Evolutionary conservation across 1,284 basidiomycete genomes (phyloP).

Genomic region (Tylopilus sp.): DNA sequence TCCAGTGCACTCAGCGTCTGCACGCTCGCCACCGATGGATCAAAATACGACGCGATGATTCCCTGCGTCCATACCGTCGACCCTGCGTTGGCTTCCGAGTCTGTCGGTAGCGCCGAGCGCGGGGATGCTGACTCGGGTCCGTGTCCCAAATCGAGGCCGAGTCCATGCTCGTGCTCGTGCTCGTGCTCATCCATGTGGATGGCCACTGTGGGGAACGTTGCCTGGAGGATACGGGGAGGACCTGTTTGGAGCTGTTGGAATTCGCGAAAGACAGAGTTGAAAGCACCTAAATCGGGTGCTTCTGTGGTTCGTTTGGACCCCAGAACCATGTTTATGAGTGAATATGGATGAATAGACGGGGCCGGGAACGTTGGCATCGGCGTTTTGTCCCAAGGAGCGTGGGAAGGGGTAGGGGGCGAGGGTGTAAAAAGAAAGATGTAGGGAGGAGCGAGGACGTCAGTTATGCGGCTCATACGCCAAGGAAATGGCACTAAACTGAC

Average conservation of each 20-base stretch:
- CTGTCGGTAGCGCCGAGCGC: slow-evolving; percentile 40
- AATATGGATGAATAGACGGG: no score
- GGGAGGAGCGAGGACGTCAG: slow-evolving; percentile 8
- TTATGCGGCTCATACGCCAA: not conserved
- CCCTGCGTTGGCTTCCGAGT: slow-evolving; percentile 56
- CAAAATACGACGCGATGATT: slow-evolving; percentile 65
- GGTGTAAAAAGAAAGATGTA: not conserved
- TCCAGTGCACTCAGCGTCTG: slow-evolving; percentile 44
- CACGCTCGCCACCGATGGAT: slow-evolving; percentile 35
- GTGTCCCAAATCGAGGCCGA: not conserved
- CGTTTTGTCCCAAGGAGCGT: no score
- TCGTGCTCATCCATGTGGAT: slow-evolving; percentile 32
- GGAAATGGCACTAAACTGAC: slow-evolving; percentile 44
- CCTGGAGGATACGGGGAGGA: slow-evolving; percentile 42
- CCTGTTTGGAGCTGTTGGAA: slow-evolving; percentile 66
- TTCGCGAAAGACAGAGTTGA: slow-evolving; percentile 76
- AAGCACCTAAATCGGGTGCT: slow-evolving; percentile 81
- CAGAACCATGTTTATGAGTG: no score
- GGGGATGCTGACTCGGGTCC: slow-evolving; percentile 46
- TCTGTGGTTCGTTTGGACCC: slow-evolving; percentile 47
- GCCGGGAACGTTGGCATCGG: no score
- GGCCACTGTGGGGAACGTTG: slow-evolving; percentile 18
- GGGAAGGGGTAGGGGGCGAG: no score
- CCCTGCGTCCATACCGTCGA: slow-evolving; percentile 76
- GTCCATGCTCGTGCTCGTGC: not conserved